Evolutionary conservation across 1,139 yeast species (phyloP).

Genomic region (Candida sanyaensis): DNA sequence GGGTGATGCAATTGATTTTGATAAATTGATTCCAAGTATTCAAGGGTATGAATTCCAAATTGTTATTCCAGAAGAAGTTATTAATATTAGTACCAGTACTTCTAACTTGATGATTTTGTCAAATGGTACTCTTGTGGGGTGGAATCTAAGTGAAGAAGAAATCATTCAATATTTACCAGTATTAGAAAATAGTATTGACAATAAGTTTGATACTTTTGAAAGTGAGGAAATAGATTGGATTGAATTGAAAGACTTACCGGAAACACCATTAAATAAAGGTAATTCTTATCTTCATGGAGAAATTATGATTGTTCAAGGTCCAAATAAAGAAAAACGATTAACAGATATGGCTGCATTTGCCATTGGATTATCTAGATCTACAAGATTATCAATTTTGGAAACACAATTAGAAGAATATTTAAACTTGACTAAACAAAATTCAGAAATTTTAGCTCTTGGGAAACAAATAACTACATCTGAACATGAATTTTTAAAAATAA

Average conservation of each 20-base stretch:
- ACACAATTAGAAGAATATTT: constrained; percentile 69
- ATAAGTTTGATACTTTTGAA: constrained; percentile 54
- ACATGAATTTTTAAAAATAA: constrained; percentile 63
- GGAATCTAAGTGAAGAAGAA: constrained; percentile 68
- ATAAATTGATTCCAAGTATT: constrained; percentile 34
- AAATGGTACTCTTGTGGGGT: constrained; percentile 78
- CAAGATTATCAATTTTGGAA: constrained; percentile 80
- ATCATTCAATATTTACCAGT: constrained; percentile 52
- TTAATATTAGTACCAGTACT: constrained; percentile 34
- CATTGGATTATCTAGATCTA: constrained; percentile 82
- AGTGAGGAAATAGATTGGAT: constrained; percentile 87
- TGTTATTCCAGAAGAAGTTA: constrained; percentile 74
- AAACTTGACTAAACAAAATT: constrained; percentile 58
- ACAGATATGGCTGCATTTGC: constrained; percentile 89
- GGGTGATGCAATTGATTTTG: constrained; percentile 67
- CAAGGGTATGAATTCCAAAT: constrained; percentile 32
- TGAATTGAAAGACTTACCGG: constrained; percentile 40
- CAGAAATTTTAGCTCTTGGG: constrained; percentile 70
- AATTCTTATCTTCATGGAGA: constrained; percentile 64
- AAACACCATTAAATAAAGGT: constrained; percentile 28
- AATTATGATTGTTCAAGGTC: constrained; percentile 61
- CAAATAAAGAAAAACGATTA: constrained; percentile 44
- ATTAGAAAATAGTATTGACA: constrained; percentile 29
- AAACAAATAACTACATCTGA: constrained; percentile 56
- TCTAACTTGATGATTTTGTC: constrained; percentile 62